Evolutionary conservation across 2,329 filamentous ascomycete species (phyloP).

Genomic region (Monilinia fructigena): DNA sequence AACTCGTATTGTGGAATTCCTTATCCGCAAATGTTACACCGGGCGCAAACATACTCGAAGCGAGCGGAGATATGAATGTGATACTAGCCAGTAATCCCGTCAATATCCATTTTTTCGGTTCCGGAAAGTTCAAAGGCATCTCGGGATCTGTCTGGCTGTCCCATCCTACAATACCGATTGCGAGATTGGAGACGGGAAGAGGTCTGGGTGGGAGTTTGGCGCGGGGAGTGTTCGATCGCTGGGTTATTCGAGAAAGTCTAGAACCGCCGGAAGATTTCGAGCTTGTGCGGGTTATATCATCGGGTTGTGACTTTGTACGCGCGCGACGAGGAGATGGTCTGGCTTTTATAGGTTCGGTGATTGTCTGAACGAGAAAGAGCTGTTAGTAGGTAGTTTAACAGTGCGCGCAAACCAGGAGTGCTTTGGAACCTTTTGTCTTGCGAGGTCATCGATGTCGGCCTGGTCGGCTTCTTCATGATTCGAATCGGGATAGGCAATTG

Average conservation of each 20-base stretch:
- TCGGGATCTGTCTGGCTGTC: slow-evolving; percentile 56
- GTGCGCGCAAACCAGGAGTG: not conserved
- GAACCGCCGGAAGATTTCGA: slow-evolving; percentile 32
- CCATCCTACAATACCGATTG: slow-evolving; percentile 58
- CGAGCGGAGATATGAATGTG: slow-evolving; percentile 39
- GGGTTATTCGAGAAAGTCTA: slow-evolving; percentile 33
- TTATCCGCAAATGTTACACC: slow-evolving; percentile 60
- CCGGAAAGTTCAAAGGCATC: slow-evolving; percentile 55
- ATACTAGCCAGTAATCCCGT: slow-evolving; percentile 40
- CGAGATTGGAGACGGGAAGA: slow-evolving; percentile 51
- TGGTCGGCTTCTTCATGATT: slow-evolving; percentile 36
- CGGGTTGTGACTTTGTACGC: slow-evolving; percentile 8
- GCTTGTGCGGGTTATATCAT: slow-evolving; percentile 16
- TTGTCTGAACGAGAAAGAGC: slow-evolving; percentile 24
- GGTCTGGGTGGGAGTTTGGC: slow-evolving; percentile 18
- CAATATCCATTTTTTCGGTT: slow-evolving; percentile 37
- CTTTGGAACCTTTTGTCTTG: slow-evolving; percentile 28
- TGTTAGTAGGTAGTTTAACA: slow-evolving; percentile 10
- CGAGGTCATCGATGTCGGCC: slow-evolving; percentile 35
- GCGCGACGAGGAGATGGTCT: not conserved
- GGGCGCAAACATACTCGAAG: slow-evolving; percentile 63
- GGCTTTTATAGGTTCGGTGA: slow-evolving; percentile 16
- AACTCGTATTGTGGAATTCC: slow-evolving; percentile 53
- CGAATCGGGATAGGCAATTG: slow-evolving; percentile 31
- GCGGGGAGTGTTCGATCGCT: slow-evolving; percentile 29